phyloP scores from a whole-genome alignment of 1,284 basidiomycete species.

The Trichosporon sp. region DNA sequence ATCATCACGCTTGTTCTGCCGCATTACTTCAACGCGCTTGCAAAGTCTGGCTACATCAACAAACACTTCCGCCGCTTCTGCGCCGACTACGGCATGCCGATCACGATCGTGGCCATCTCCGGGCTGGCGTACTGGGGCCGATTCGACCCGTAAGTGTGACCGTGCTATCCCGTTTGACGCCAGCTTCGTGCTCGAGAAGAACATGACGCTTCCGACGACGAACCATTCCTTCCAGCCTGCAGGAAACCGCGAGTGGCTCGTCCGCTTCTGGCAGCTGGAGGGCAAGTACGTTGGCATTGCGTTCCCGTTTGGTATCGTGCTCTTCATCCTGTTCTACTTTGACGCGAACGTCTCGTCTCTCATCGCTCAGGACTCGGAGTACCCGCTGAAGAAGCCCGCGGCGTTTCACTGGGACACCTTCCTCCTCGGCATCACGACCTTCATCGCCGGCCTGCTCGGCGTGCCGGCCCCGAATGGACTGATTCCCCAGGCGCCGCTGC shows the following conservation, averaged over 20 bases:
- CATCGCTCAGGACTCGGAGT: slow-evolving; percentile 88
- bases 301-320: slow-evolving; percentile 54
- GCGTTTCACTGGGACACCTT: slow-evolving; percentile 84
- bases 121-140: slow-evolving; percentile 79
- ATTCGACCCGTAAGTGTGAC: slow-evolving; percentile 54
- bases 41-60: slow-evolving; percentile 64
- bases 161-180: no score
- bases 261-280: slow-evolving; percentile 85
- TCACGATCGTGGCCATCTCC: slow-evolving; percentile 67
- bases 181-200: slow-evolving; percentile 53
- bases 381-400: slow-evolving; percentile 83
- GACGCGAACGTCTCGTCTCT: slow-evolving; percentile 58
- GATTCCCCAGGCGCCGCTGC: slow-evolving; percentile 93
- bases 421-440: slow-evolving; percentile 82
- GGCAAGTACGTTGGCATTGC: slow-evolving; percentile 80
- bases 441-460: slow-evolving; percentile 84
- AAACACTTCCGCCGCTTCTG: slow-evolving; percentile 68
- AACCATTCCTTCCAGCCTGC: slow-evolving; percentile 68
- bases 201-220: slow-evolving; percentile 62
- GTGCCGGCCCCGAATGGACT: slow-evolving; percentile 87
- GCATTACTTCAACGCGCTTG: slow-evolving; percentile 67
- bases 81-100: slow-evolving; percentile 84
- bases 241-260: slow-evolving; percentile 72
- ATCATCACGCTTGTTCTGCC: slow-evolving; percentile 68
- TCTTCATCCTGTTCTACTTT: slow-evolving; percentile 54